phyloP scores from a whole-genome alignment of 2,329 filamentous ascomycete genomes.

The Botrytis hyacinthi region DNA sequence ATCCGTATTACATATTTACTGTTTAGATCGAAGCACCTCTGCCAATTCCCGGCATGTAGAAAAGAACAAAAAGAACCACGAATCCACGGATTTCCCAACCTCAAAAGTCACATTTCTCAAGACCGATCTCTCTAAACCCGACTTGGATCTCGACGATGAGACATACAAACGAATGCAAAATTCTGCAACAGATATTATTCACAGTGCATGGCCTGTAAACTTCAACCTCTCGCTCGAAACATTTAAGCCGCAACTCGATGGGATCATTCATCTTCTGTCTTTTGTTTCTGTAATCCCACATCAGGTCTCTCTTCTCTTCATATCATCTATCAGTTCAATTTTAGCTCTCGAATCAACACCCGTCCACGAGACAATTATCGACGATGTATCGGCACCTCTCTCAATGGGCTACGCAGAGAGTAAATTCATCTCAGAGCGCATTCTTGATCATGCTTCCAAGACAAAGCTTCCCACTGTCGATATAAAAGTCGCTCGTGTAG shows the following conservation, averaged over 20 bases:
- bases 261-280: conserved; percentile 42
- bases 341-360: conserved; percentile 25
- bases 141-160: conserved; percentile 46
- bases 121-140: conserved; percentile 46
- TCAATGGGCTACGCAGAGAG: conserved; percentile 34
- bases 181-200: conserved; percentile 26
- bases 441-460: conserved; percentile 43
- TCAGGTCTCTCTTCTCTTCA: conserved; percentile 31
- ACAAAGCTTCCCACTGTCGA: conserved; percentile 33
- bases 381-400: conserved; percentile 18
- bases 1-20: conserved; percentile 45
- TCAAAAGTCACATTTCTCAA: conserved; percentile 48
- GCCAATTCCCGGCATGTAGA: conserved; percentile 14
- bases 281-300: conserved; percentile 20
- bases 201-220: conserved; percentile 42
- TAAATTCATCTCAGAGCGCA: conserved; percentile 38
- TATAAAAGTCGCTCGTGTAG: conserved; percentile 45
- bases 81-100: not conserved
- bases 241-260: conserved; percentile 41
- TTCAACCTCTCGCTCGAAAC: conserved; percentile 38
- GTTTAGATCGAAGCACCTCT: conserved; percentile 44
- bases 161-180: conserved; percentile 24
- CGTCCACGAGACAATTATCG: conserved; percentile 5
- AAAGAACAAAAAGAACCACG: conserved; percentile 22
- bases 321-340: conserved; percentile 34